Conservation (phyloP, 78 protist species). For the Planoprotostelium fungivorum region DNA sequence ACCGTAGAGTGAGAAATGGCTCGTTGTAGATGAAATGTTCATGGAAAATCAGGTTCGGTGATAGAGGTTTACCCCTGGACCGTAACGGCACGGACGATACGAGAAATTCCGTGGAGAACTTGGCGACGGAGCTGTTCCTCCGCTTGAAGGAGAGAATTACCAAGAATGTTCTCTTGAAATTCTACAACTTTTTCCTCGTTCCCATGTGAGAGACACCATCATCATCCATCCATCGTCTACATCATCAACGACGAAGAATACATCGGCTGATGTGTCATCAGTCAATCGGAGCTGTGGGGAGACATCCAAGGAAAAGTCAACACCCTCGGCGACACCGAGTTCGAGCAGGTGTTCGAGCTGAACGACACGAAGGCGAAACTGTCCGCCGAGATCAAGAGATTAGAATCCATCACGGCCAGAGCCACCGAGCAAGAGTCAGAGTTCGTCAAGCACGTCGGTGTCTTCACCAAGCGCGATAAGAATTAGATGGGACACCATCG, state of each 20-base stretch:
- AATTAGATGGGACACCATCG: too few species aligned
- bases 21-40: background rate
- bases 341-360: constrained; percentile 66
- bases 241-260: background rate
- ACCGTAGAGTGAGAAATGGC: constrained; percentile 50
- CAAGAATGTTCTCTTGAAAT: constrained; percentile 59
- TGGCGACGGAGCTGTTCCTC: constrained; percentile 47
- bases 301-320: constrained; percentile 57
- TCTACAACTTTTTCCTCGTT: constrained; percentile 71
- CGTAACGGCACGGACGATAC: constrained; percentile 56
- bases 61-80: constrained; percentile 20
- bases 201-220: constrained; percentile 32
- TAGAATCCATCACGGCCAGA: constrained; percentile 26
- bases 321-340: constrained; percentile 37
- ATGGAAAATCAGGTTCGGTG: background rate
- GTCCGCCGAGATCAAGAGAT: constrained; percentile 47
- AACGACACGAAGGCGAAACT: constrained; percentile 40
- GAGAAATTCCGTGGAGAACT: constrained; percentile 36
- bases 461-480: background rate
- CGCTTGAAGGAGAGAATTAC: constrained; percentile 62
- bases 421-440: constrained; percentile 37
- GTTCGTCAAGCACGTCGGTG: constrained; percentile 28
- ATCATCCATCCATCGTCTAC: background rate
- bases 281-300: constrained; percentile 66
- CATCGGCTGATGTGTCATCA: background rate